Conservation (phyloP, 78 protist species). For the slime mould (Dictyostelium discoideum) region DNA sequence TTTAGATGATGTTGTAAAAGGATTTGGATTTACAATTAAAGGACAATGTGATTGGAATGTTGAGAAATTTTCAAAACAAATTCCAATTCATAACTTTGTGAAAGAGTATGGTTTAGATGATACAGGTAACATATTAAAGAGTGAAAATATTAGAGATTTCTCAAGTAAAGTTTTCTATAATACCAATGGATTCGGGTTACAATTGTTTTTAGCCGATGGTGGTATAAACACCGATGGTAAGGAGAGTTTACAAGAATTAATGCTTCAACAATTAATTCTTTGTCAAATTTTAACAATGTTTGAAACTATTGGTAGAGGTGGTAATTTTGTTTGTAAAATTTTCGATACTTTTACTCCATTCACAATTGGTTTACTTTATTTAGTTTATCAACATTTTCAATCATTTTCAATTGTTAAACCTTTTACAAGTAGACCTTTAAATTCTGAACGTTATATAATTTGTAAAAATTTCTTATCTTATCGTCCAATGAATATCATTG, state of each 20-base stretch:
- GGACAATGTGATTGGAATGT: constrained; percentile 85
- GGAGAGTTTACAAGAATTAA: constrained; percentile 86
- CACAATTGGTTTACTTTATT: constrained; percentile 85
- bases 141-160: constrained; percentile 78
- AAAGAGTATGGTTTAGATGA: constrained; percentile 81
- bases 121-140: constrained; percentile 81
- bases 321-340: constrained; percentile 93
- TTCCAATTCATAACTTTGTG: constrained; percentile 85
- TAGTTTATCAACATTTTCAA: constrained; percentile 83
- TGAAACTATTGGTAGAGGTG: constrained; percentile 80
- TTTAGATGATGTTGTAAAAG: constrained; percentile 20
- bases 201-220: constrained; percentile 90
- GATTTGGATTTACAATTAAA: constrained; percentile 85
- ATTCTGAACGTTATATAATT: constrained; percentile 90
- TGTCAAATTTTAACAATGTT: constrained; percentile 89
- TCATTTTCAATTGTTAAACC: constrained; percentile 91
- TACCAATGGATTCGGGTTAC: constrained; percentile 82
- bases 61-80: constrained; percentile 68
- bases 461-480: constrained; percentile 13
- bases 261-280: constrained; percentile 81
- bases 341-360: constrained; percentile 93
- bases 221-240: constrained; percentile 86
- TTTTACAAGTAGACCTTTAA: constrained; percentile 93
- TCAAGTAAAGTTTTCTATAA: constrained; percentile 33
- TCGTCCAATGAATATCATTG: constrained; percentile 5